These are phyloP conservation scores for Rhynchospora tenuis DNA, from an alignment of 176 grass and related monocot genomes.

Conservation along the genomic window DNA sequence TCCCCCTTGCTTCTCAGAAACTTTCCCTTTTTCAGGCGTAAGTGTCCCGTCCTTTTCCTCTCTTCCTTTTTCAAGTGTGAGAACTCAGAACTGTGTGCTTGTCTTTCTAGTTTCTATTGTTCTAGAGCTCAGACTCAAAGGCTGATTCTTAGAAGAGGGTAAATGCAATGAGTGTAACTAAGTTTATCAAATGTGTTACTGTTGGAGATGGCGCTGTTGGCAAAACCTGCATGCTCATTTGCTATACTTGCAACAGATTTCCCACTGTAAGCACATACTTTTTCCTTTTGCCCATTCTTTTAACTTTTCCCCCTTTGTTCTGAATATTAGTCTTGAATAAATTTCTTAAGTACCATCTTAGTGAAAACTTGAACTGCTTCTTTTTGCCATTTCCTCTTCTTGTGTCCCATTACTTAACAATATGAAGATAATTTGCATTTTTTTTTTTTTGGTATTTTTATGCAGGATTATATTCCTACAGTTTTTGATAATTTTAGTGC, in stretches of 20 bases:
- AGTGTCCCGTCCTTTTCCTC: background rate
- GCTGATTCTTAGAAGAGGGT: background rate
- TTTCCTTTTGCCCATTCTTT: background rate
- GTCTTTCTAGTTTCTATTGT: background rate
- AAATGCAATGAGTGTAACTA: constrained; percentile 1
- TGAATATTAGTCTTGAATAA: too few relatives aligned
- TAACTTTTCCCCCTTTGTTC: background rate
- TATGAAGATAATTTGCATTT: background rate
- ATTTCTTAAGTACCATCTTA: background rate
- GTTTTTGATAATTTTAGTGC: constrained; percentile 24
- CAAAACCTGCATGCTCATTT: constrained; percentile 24
- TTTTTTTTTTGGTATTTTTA: background rate
- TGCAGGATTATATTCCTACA: constrained; percentile 22
- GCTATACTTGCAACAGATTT: constrained; percentile 20
- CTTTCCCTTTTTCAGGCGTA: background rate
- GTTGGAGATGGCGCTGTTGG: constrained; percentile 12
- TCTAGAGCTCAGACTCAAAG: background rate
- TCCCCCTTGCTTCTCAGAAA: background rate
- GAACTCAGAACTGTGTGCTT: background rate
- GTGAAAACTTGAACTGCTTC: background rate
- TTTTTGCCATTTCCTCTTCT: background rate
- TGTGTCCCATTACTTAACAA: background rate
- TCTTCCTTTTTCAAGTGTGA: background rate
- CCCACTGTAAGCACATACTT: constrained; percentile 5
- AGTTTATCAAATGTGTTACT: constrained; percentile 22